These are phyloP conservation scores for Alloascoidea hylecoeti DNA, from an alignment of 805 yeast genomes.

Conservation along the genomic window DNA sequence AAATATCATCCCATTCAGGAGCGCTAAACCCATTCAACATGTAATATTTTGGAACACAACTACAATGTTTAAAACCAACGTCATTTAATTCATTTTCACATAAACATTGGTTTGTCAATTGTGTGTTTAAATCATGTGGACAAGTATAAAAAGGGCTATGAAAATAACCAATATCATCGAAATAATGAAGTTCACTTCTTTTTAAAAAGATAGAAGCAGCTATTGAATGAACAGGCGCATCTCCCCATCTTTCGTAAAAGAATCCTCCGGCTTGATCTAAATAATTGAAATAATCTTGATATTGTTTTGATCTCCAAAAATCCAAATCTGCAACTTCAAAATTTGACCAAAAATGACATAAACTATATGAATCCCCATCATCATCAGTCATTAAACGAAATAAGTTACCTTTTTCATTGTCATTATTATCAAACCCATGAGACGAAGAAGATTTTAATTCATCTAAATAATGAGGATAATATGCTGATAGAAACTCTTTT, in stretches of 20 bases:
- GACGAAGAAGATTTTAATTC: conserved; percentile 29
- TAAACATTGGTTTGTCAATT: neutral
- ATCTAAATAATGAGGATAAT: conserved; percentile 45
- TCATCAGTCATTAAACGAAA: conserved; percentile 41
- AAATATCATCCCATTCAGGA: too few species aligned
- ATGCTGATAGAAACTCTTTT: conserved; percentile 35
- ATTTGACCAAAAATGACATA: conserved; percentile 88
- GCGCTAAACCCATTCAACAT: neutral
- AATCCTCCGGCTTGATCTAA: conserved; percentile 82
- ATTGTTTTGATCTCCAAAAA: conserved; percentile 66
- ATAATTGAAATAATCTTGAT: conserved; percentile 52
- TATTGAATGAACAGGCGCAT: conserved; percentile 84
- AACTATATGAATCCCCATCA: conserved; percentile 53
- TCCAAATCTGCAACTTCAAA: conserved; percentile 68
- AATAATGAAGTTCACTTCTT: conserved; percentile 60
- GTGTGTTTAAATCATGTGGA: neutral
- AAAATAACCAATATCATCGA: conserved; percentile 74
- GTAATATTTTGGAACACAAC: conserved; percentile 1
- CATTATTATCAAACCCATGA: conserved; percentile 65
- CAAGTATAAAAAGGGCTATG: conserved; percentile 53
- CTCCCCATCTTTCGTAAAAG: conserved; percentile 84
- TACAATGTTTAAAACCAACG: neutral
- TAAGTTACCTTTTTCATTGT: too few species aligned
- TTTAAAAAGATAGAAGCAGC: conserved; percentile 73
- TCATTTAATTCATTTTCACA: neutral